These are phyloP conservation scores for Claviceps quebecensis DNA, from an alignment of 2,329 filamentous ascomycete genomes.

Conservation along the genomic window DNA sequence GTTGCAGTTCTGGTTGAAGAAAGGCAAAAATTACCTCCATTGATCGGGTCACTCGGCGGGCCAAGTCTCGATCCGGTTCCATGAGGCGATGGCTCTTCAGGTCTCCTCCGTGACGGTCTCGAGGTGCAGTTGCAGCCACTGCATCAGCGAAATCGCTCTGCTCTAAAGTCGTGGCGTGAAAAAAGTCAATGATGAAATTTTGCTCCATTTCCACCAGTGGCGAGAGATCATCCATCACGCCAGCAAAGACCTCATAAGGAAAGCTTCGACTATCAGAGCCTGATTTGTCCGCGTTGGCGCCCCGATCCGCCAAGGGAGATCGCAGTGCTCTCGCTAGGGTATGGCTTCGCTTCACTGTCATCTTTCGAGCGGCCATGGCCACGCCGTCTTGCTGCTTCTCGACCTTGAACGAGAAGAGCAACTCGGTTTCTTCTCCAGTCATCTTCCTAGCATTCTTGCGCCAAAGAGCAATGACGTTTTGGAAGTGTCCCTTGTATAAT, in stretches of 20 bases:
- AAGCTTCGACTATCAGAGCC: slow-evolving; percentile 50
- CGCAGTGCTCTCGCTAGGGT: slow-evolving; percentile 65
- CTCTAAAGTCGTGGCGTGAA: slow-evolving; percentile 80
- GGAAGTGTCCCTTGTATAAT: slow-evolving; percentile 72
- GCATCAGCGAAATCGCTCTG: slow-evolving; percentile 72
- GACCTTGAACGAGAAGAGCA: slow-evolving; percentile 71
- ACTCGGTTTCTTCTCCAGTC: slow-evolving; percentile 62
- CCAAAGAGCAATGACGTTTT: slow-evolving; percentile 63
- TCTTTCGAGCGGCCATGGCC: slow-evolving; percentile 65
- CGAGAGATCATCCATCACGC: slow-evolving; percentile 66
- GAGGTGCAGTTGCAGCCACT: slow-evolving; percentile 51
- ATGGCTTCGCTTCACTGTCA: slow-evolving; percentile 89
- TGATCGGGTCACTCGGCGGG: slow-evolving; percentile 67
- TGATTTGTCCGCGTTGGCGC: slow-evolving; percentile 38
- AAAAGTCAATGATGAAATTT: slow-evolving; percentile 94
- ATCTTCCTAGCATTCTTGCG: slow-evolving; percentile 65
- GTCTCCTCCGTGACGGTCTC: slow-evolving; percentile 57
- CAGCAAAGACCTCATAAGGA: slow-evolving; percentile 69
- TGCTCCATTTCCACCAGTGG: slow-evolving; percentile 84
- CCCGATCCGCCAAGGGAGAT: slow-evolving; percentile 48
- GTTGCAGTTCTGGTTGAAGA: slow-evolving; percentile 64
- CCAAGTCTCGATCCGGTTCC: slow-evolving; percentile 78
- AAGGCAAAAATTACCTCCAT: slow-evolving; percentile 86
- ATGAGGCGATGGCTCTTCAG: slow-evolving; percentile 62
- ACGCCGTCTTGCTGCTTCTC: slow-evolving; percentile 78